Percentiles rank a stretch among this genome's conserved stretches.
Evolutionary conservation across 208 protist species (phyloP).

Genomic region (Endotrypanum monterogeii): DNA sequence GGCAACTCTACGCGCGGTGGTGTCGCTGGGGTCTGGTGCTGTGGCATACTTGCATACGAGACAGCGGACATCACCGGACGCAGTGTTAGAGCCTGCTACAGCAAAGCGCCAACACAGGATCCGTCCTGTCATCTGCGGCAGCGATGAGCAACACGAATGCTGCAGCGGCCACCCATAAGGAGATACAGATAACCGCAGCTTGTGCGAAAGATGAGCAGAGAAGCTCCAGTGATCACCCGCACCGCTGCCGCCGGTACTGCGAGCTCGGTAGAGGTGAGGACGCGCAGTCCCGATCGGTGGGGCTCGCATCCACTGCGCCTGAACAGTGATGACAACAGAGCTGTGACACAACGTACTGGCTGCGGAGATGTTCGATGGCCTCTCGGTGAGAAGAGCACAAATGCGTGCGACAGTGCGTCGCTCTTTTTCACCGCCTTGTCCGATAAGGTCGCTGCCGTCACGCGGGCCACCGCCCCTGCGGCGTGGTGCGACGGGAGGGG

Average conservation of each 20-base stretch:
- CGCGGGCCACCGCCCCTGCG: neutral
- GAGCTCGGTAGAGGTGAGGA: neutral
- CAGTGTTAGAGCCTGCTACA: neutral
- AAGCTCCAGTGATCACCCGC: conserved; percentile 11
- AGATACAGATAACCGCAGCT: conserved; percentile 1
- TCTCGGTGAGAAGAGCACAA: conserved; percentile 18
- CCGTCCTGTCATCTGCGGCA: neutral
- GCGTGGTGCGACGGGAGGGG: neutral
- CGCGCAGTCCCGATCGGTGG: neutral
- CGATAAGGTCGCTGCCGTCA: neutral
- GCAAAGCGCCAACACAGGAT: conserved; percentile 13
- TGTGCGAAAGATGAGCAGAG: conserved; percentile 18
- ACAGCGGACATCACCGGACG: neutral
- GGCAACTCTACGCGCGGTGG: neutral
- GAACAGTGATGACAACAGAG: conserved; percentile 17
- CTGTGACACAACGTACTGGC: neutral
- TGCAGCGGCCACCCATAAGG: neutral
- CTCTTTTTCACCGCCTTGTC: neutral
- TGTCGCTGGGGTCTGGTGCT: neutral
- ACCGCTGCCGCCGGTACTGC: neutral
- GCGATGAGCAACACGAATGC: neutral
- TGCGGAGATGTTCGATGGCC: neutral
- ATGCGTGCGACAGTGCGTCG: conserved; percentile 1
- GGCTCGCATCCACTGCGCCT: conserved; percentile 12
- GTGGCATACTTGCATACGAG: conserved; percentile 14